These are phyloP conservation scores for Debaryomycetaceae sp. DNA, from an alignment of 1,139 yeast genomes.

Conservation along the genomic window DNA sequence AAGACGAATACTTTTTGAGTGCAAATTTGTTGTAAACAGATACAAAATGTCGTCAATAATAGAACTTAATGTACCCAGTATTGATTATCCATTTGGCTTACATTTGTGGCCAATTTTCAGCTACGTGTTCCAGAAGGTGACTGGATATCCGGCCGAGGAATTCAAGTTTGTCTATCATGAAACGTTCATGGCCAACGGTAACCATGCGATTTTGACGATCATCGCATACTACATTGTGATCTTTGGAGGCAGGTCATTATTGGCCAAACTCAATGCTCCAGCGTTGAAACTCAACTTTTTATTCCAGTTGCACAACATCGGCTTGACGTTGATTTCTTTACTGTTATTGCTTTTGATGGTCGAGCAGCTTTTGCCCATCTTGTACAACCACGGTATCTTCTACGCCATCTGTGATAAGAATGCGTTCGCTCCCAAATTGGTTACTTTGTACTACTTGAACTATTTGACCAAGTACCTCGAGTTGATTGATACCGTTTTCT, in stretches of 20 bases:
- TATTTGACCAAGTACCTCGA: slow-evolving; percentile 78
- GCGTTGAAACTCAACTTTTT: slow-evolving; percentile 67
- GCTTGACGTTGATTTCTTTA: slow-evolving; percentile 69
- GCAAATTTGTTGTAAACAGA: no score
- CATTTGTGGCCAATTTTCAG: slow-evolving; percentile 87
- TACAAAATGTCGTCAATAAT: slow-evolving; percentile 13
- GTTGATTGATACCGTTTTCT: slow-evolving; percentile 86
- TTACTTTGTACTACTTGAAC: slow-evolving; percentile 76
- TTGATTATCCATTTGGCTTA: slow-evolving; percentile 86
- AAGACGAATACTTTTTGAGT: no score
- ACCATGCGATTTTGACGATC: slow-evolving; percentile 58
- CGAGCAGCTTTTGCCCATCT: slow-evolving; percentile 85
- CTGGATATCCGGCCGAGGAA: slow-evolving; percentile 68
- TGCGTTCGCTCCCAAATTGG: slow-evolving; percentile 85
- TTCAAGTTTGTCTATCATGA: slow-evolving; percentile 66
- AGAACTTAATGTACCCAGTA: slow-evolving; percentile 45
- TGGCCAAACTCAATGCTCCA: slow-evolving; percentile 47
- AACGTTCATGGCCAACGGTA: slow-evolving; percentile 69
- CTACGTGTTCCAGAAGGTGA: slow-evolving; percentile 44
- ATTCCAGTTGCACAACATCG: slow-evolving; percentile 71
- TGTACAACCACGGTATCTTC: slow-evolving; percentile 72
- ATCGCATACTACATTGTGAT: slow-evolving; percentile 75
- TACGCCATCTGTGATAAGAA: slow-evolving; percentile 78
- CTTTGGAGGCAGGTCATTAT: slow-evolving; percentile 68
- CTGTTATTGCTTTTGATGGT: slow-evolving; percentile 62